A percentile compares a stretch with the other conserved stretches of the same genome.
These are phyloP conservation scores for Porpolomopsis calyptriformis DNA, from an alignment of 768 basidiomycete genomes.

Conservation along the genomic window DNA sequence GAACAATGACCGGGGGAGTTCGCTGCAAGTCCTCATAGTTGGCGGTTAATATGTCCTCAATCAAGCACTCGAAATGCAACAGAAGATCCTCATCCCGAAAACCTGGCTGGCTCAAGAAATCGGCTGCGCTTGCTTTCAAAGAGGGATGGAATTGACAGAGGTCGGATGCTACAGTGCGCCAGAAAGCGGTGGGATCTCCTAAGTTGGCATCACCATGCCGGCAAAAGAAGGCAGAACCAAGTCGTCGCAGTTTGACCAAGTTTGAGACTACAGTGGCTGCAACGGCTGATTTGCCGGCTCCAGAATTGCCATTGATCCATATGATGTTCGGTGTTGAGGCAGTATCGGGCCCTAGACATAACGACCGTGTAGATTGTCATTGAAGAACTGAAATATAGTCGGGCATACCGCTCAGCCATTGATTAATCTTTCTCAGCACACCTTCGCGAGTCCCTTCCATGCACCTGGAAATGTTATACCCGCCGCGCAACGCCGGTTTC, in stretches of 20 bases:
- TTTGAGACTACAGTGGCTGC: conserved; percentile 10
- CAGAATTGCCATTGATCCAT: conserved; percentile 18
- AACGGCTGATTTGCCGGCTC: conserved; percentile 17
- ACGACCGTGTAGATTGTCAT: too few relatives aligned
- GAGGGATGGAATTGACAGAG: conserved; percentile 3
- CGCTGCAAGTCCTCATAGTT: too few relatives aligned
- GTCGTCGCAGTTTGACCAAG: conserved; percentile 1
- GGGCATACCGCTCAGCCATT: conserved; percentile 28
- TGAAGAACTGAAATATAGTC: conserved; percentile 9
- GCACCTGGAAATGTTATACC: neutral
- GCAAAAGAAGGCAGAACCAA: conserved; percentile 11
- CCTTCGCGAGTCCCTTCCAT: conserved; percentile 13
- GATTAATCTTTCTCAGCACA: conserved; percentile 11
- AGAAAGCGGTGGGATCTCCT: conserved; percentile 12
- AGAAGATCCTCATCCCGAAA: too few relatives aligned
- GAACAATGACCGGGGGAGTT: conserved; percentile 4
- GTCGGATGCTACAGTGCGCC: conserved; percentile 12
- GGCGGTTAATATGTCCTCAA: too few relatives aligned
- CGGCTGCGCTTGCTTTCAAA: neutral
- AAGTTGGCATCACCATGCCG: conserved; percentile 4
- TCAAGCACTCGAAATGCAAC: too few relatives aligned
- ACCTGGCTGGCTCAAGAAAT: too few relatives aligned
- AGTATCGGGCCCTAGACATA: too few relatives aligned
- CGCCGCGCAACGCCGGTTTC: neutral
- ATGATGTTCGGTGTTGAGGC: conserved; percentile 20